These are phyloP conservation scores for Zoysia japonica DNA, from an alignment of 176 grass and related monocot genomes.

Conservation along the genomic window DNA sequence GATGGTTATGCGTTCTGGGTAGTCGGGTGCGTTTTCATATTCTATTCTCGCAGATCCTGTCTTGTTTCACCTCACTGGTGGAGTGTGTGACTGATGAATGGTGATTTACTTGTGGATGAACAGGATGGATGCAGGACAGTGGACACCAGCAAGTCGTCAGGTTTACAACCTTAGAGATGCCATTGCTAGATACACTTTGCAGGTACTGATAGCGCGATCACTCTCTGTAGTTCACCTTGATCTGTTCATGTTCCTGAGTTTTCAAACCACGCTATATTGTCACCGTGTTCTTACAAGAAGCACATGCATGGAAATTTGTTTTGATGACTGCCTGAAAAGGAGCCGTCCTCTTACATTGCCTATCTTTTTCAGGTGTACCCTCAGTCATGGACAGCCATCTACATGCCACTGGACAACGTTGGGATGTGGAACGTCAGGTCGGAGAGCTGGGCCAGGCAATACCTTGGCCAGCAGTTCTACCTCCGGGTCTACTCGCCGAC, in stretches of 20 bases:
- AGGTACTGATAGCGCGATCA: constrained; percentile 40
- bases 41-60: background rate
- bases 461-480: constrained; percentile 94
- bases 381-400: constrained; percentile 80
- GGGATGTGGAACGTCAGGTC: constrained; percentile 97
- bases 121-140: constrained; percentile 94
- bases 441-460: constrained; percentile 86
- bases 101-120: background rate
- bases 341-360: background rate
- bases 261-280: background rate
- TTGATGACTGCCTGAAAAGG: background rate
- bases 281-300: background rate
- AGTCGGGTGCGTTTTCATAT: constrained; percentile 51
- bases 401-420: constrained; percentile 96
- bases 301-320: background rate
- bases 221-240: background rate
- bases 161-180: constrained; percentile 84
- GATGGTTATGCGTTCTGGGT: constrained; percentile 94
- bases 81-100: constrained; percentile 8
- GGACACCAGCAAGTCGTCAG: constrained; percentile 65
- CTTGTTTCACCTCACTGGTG: background rate
- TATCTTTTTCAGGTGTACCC: constrained; percentile 75
- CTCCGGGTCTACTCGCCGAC: constrained; percentile 88
- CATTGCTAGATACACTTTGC: constrained; percentile 75
- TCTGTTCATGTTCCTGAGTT: background rate